Base-by-base conservation (phyloP, 2,329 filamentous ascomycete species). In the Tolypocladium pustulatum region DNA sequence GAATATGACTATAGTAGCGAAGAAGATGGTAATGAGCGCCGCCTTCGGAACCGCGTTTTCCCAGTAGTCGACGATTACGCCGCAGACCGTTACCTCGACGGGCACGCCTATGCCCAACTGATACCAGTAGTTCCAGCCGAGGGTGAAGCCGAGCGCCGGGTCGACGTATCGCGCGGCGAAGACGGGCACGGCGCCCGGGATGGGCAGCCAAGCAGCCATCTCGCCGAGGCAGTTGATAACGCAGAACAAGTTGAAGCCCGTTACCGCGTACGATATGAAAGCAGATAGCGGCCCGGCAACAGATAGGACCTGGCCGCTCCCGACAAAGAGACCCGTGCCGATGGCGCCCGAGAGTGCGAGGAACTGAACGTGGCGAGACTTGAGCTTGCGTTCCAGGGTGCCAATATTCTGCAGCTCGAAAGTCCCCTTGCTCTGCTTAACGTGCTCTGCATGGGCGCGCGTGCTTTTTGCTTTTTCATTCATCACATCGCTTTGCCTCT, bases 201-300 rank as follows among this genome's bases (percentile, higher is more conserved):
- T 70, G 4, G 84, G 81, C 56, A 87, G 77, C 74, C 83, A 86
- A 37, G 84, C 78, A 27, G 83, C 81, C 74, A 87, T 81, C 69
- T 84, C 81, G 25, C 77, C 78, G 58, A 86, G 79, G 65, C 71
- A 71, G 61, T 73, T 71, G 59, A 79, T 76, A 36, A 80, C 76
- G 56, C 74, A 77, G 65, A 73, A 79, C n/a, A 80, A 69, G 54
- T 78, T 76, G 61, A 77, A 72, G 0, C 77, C 77, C 3, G 75
- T 78, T 58, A 76, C 67, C 30, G 72, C 61, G n/a, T n/a, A n/a
- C n/a, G n/a, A n/a, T n/a, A 77, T 66, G 56, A 76, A 72, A 1
- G 73, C 71, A 6, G 73, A 75, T 3, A 76, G 62, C 17, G 75
- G 75, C 0, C 75, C 76, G 0, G 74, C 73, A 1, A 77, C 68